A percentile compares a stretch with the other conserved stretches of the same genome.
Evolutionary conservation across 1,284 basidiomycete genomes (phyloP).

Genomic region (Boletus mariae): DNA sequence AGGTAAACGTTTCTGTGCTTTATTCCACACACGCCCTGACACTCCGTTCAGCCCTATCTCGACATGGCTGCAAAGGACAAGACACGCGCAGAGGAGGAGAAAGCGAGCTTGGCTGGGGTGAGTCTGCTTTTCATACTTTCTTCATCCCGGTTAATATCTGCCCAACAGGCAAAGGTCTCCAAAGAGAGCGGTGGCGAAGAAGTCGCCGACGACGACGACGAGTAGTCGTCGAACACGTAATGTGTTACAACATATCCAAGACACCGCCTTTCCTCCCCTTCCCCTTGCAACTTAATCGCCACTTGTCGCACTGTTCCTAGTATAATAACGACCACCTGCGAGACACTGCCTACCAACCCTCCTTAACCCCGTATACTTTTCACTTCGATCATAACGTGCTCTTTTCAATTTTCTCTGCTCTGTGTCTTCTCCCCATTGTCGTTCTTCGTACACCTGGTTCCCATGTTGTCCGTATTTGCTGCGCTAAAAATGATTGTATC

Average conservation of each 20-base stretch:
- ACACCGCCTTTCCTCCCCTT: conserved; percentile 5
- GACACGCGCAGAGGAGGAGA: conserved; percentile 78
- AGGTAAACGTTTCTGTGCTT: conserved; percentile 45
- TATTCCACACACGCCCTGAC: not conserved
- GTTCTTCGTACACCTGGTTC: conserved; percentile 17
- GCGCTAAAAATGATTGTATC: conserved; percentile 33
- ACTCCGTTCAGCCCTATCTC: conserved; percentile 76
- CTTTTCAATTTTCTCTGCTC: conserved; percentile 20
- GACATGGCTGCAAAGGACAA: conserved; percentile 88
- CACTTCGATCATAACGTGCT: conserved; percentile 20
- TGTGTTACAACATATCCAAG: conserved; percentile 17
- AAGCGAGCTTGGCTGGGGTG: conserved; percentile 71
- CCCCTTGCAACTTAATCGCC: conserved; percentile 20
- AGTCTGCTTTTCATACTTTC: conserved; percentile 21
- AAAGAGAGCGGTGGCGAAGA: conserved; percentile 59
- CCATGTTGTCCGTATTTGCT: conserved; percentile 32
- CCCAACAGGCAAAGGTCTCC: conserved; percentile 31
- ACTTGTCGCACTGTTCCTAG: conserved; percentile 11
- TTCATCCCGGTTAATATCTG: not conserved
- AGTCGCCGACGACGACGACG: conserved; percentile 56
- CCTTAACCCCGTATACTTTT: conserved; percentile 8
- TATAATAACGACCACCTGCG: conserved; percentile 26
- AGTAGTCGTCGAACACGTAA: conserved; percentile 25
- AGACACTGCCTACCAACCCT: conserved; percentile 29
- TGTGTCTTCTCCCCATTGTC: conserved; percentile 20